phyloP scores from a whole-genome alignment of 768 basidiomycete species.

The Stropharia rugosoannulata region DNA sequence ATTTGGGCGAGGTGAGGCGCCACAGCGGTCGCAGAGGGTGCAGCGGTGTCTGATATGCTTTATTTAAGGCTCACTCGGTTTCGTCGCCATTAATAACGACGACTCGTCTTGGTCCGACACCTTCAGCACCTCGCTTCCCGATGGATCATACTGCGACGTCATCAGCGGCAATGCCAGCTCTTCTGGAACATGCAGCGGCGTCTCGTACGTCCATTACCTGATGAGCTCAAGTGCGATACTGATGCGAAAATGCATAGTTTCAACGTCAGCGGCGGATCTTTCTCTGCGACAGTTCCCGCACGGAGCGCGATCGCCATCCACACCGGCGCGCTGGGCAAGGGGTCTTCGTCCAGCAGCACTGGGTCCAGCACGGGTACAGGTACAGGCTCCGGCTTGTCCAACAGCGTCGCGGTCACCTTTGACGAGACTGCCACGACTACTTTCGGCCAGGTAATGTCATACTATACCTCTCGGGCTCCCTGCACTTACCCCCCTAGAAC shows the following conservation, averaged over 20 bases:
- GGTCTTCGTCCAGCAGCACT: neutral
- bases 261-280: constrained; percentile 46
- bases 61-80: constrained; percentile 48
- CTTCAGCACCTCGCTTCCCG: constrained; percentile 59
- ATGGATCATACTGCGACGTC: constrained; percentile 65
- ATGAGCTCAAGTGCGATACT: too few relatives aligned
- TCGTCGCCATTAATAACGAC: constrained; percentile 67
- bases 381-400: constrained; percentile 11
- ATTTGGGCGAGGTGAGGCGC: constrained; percentile 54
- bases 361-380: constrained; percentile 6
- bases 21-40: neutral
- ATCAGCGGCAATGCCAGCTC: constrained; percentile 42
- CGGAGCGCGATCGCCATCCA: constrained; percentile 59
- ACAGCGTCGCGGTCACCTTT: constrained; percentile 43
- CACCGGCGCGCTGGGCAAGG: constrained; percentile 39
- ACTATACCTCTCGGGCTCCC: neutral
- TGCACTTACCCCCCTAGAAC: constrained; percentile 35
- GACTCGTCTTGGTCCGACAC: constrained; percentile 54
- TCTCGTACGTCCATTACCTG: constrained; percentile 29
- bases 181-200: constrained; percentile 46
- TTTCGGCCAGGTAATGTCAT: constrained; percentile 47
- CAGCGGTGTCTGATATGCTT: neutral
- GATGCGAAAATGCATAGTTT: too few relatives aligned
- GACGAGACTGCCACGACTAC: constrained; percentile 55
- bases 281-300: constrained; percentile 49